Base-by-base conservation (phyloP, 2,329 filamentous ascomycete species). In the Capronia americana region DNA sequence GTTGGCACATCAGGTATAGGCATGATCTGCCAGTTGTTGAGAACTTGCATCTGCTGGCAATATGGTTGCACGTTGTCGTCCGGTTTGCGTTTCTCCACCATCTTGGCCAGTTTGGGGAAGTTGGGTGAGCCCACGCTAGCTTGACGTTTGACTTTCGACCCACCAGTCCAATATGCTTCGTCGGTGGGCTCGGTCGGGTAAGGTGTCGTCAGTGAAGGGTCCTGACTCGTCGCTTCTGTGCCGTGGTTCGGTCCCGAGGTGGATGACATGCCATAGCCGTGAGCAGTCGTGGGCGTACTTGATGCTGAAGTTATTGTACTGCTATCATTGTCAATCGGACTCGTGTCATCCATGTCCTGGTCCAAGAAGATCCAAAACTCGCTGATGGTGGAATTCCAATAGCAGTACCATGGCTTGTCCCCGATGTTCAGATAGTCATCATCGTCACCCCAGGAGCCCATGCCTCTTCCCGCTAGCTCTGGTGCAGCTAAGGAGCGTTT, bases 331-430 rank as follows among this genome's bases (percentile, higher is more conserved):
- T 73, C 64, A 46, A 69, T 67, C 28, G 32, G 44, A 10, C 11
- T 23, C 17, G 53, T 32, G 26, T 71, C 75, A 3, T 79, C 77
- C 14, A 83, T 79, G 56, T 85, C 79, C 74, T 86, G 77, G 61
- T 86, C 83, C 61, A 87, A 80, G 72, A 90, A 91, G 55, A 91
- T 83, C 76, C 90, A 90, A 44, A 86, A 85, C 75, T 91, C 88
- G 57, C 90, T 81, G 61, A 87, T 81, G 0, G 88, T 91, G 14
- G 81, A 79, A 73, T 91, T 91, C 87, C 88, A 91, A 74, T 85
- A 86, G 75, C 88, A 91, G 72, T 87, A 89, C 88, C 88, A 91
- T 2, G 88, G 87, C 74, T 82, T 83, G 41, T 90, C 86, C 8
- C 86, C 86, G n/a, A 83, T 80, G 63, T 79, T 74, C 11, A 63